Conservation (phyloP, 495 filamentous ascomycete genomes). For the Geopyxis carbonaria region DNA sequence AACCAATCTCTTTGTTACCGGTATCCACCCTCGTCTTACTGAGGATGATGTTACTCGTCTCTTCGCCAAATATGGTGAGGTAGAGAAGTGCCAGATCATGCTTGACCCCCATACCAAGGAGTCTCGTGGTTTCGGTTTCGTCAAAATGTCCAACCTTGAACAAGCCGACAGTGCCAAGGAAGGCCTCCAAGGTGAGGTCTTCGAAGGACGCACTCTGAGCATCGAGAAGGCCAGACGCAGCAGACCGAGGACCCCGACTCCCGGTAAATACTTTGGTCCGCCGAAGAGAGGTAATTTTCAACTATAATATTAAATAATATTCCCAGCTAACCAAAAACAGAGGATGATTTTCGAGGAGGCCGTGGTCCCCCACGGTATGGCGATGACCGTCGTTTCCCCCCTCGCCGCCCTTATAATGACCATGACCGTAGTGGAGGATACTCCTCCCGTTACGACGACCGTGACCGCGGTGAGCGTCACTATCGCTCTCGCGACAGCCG, state of each 20-base stretch:
- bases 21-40: slow-evolving; percentile 84
- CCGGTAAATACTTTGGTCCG: slow-evolving; percentile 97
- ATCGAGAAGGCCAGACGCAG: slow-evolving; percentile 97
- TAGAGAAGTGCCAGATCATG: slow-evolving; percentile 99
- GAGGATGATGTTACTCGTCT: slow-evolving; percentile 84
- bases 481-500: slow-evolving; percentile 33
- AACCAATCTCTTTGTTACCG: slow-evolving; percentile 97
- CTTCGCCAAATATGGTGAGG: slow-evolving; percentile 95
- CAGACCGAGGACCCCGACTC: slow-evolving; percentile 86
- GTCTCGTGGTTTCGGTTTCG: slow-evolving; percentile 97
- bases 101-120: slow-evolving; percentile 93
- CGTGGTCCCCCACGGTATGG: slow-evolving; percentile 34
- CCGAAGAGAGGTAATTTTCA: slow-evolving; percentile 76
- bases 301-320: slow-evolving; percentile 6
- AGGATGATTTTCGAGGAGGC: slow-evolving; percentile 43
- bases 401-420: slow-evolving; percentile 31
- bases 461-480: slow-evolving; percentile 37
- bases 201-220: slow-evolving; percentile 89
- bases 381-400: slow-evolving; percentile 25
- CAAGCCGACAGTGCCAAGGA: slow-evolving; percentile 95
- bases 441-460: slow-evolving; percentile 41
- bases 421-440: slow-evolving; percentile 42
- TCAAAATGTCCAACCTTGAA: slow-evolving; percentile 91
- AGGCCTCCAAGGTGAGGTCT: slow-evolving; percentile 81
- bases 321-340: slow-evolving; percentile 21